Percentiles rank a stretch among this genome's conserved stretches.
Evolutionary conservation across 805 yeast species (phyloP).

Genomic region (Teunomyces tritomae): DNA sequence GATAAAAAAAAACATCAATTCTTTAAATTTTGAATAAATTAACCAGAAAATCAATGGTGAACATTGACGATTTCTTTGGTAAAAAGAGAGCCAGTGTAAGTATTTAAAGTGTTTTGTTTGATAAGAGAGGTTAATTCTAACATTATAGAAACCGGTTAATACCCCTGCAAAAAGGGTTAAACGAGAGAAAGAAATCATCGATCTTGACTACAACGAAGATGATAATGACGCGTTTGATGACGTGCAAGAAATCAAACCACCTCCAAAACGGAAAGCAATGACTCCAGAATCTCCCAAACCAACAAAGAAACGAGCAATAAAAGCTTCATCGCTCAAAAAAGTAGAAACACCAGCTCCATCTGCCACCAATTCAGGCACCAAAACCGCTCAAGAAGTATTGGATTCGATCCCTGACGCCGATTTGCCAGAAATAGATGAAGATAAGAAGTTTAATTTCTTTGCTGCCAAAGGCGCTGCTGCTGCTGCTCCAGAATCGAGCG

Average conservation of each 20-base stretch:
- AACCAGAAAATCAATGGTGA: conserved; percentile 4
- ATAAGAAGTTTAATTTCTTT: conserved; percentile 58
- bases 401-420: conserved; percentile 72
- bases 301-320: conserved; percentile 5
- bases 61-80: conserved; percentile 8
- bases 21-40: too few relatives aligned
- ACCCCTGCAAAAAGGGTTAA: not conserved
- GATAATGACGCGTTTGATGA: conserved; percentile 7
- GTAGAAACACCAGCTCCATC: too few relatives aligned
- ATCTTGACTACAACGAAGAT: conserved; percentile 7
- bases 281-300: not conserved
- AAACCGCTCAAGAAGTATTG: conserved; percentile 54
- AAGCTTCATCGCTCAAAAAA: conserved; percentile 3
- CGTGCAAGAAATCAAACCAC: not conserved
- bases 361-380: too few relatives aligned
- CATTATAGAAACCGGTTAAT: not conserved
- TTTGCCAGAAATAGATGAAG: conserved; percentile 53
- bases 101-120: not conserved
- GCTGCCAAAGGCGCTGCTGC: conserved; percentile 22
- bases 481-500: conserved; percentile 27
- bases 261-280: not conserved
- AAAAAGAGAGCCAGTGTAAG: not conserved
- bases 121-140: too few relatives aligned
- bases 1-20: not conserved
- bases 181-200: conserved; percentile 7